These are phyloP conservation scores for Endoconidiophora polonica DNA, from an alignment of 2,329 filamentous ascomycete genomes.

Conservation along the genomic window DNA sequence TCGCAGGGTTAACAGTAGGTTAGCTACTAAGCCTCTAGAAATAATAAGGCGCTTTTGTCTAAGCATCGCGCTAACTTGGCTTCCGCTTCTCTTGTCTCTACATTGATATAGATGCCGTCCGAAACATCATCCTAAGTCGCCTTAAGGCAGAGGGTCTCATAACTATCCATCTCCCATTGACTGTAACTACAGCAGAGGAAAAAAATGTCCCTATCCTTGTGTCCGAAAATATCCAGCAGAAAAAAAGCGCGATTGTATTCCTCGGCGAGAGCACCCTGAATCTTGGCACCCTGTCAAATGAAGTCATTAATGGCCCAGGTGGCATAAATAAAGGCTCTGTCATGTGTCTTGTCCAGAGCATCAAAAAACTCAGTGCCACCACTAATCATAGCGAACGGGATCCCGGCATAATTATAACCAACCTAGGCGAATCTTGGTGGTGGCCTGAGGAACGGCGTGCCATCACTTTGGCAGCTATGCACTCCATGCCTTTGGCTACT, in stretches of 20 bases:
- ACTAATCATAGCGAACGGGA: constrained; percentile 19
- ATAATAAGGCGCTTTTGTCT: neutral
- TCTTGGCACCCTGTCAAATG: constrained; percentile 57
- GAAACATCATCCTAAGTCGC: constrained; percentile 42
- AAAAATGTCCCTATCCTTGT: constrained; percentile 54
- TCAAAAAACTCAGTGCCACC: constrained; percentile 23
- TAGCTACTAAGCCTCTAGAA: neutral
- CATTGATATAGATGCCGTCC: constrained; percentile 37
- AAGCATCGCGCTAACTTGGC: neutral
- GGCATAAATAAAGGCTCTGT: constrained; percentile 57
- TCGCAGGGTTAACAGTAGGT: neutral
- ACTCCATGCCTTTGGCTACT: constrained; percentile 42
- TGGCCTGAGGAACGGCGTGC: constrained; percentile 45
- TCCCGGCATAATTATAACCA: constrained; percentile 57
- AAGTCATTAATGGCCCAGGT: constrained; percentile 43
- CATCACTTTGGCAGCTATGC: constrained; percentile 42
- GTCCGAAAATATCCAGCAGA: constrained; percentile 32
- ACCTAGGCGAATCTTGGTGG: constrained; percentile 63
- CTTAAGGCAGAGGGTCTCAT: constrained; percentile 43
- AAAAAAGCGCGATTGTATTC: constrained; percentile 52
- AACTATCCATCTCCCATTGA: constrained; percentile 43
- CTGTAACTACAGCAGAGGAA: constrained; percentile 23
- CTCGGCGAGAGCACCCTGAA: constrained; percentile 58
- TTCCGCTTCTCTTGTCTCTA: neutral
- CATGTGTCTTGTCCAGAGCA: constrained; percentile 40